Conservation (phyloP, 208 protist genomes). For the Acanthamoeba castellanii region DNA sequence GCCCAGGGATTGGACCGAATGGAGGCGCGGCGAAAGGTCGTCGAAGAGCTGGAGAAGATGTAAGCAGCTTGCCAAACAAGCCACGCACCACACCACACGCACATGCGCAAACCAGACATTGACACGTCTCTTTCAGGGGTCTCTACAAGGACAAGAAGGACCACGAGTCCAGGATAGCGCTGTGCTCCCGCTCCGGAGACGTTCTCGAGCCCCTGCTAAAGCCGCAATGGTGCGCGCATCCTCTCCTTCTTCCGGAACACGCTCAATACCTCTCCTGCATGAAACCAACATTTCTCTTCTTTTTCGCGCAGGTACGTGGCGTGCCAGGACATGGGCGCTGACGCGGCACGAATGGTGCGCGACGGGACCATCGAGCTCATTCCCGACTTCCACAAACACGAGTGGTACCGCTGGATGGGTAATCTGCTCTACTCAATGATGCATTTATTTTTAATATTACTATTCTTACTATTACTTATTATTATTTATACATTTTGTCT, state of each 20-base stretch:
- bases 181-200: slow-evolving; percentile 98
- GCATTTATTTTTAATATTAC: neutral
- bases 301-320: slow-evolving; percentile 80
- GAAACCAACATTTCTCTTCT: neutral
- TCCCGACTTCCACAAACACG: slow-evolving; percentile 93
- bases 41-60: slow-evolving; percentile 94
- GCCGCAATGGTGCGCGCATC: slow-evolving; percentile 99
- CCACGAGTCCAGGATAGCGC: slow-evolving; percentile 96
- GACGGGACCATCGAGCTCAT: slow-evolving; percentile 95
- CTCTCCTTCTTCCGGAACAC: no score
- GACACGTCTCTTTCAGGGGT: neutral
- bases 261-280: neutral
- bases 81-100: neutral
- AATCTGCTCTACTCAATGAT: neutral
- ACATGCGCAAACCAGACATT: neutral
- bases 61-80: slow-evolving; percentile 78
- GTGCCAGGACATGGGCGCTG: slow-evolving; percentile 91
- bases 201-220: slow-evolving; percentile 99
- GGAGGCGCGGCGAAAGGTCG: slow-evolving; percentile 92
- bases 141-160: slow-evolving; percentile 90
- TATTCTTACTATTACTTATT: no score
- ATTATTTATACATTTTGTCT: slow-evolving; percentile 36
- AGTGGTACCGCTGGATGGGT: slow-evolving; percentile 97
- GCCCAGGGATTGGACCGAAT: neutral
- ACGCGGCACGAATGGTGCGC: slow-evolving; percentile 82